Conservation (phyloP, 192 early-diverging fungal species). For the Coemansia sp. region DNA sequence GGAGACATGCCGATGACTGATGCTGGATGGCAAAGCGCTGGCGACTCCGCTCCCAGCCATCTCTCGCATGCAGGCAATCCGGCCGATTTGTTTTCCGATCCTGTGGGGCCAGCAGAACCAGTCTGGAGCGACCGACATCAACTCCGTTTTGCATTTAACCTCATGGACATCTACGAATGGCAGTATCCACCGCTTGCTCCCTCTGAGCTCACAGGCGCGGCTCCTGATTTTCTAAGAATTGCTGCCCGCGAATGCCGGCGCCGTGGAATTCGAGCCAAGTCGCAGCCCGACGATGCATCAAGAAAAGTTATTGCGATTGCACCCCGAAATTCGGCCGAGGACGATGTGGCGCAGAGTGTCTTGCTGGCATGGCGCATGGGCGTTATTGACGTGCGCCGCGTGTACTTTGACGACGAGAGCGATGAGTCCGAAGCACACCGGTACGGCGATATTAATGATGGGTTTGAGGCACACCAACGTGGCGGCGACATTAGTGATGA, state of each 20-base stretch:
- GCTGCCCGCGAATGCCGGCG: slow-evolving; percentile 45
- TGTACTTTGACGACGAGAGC: slow-evolving; percentile 34
- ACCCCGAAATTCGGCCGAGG: slow-evolving; percentile 11
- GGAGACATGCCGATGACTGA: slow-evolving; percentile 1
- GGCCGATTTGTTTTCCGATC: slow-evolving; percentile 23
- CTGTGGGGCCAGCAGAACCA: not conserved
- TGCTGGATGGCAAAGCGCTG: not conserved
- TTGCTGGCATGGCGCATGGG: slow-evolving; percentile 41
- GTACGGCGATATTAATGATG: slow-evolving; percentile 16
- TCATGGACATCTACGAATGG: slow-evolving; percentile 49
- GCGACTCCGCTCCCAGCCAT: not conserved
- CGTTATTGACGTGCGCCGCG: slow-evolving; percentile 45
- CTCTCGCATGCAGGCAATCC: not conserved
- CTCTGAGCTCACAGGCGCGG: slow-evolving; percentile 11
- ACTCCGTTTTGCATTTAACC: slow-evolving; percentile 31
- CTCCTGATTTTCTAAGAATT: slow-evolving; percentile 36
- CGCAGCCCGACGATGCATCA: slow-evolving; percentile 27
- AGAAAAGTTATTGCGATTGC: slow-evolving; percentile 30
- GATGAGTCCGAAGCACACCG: slow-evolving; percentile 5
- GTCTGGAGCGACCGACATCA: not conserved
- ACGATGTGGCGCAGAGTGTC: slow-evolving; percentile 34
- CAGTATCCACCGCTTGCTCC: slow-evolving; percentile 34
- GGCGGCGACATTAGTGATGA: not conserved
- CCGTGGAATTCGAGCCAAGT: slow-evolving; percentile 18
- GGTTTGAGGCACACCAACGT: not conserved